A percentile compares a stretch with the other conserved stretches of the same genome.
phyloP scores from a whole-genome alignment of 352 stramenopile genomes.

The Pythium folliculosum region DNA sequence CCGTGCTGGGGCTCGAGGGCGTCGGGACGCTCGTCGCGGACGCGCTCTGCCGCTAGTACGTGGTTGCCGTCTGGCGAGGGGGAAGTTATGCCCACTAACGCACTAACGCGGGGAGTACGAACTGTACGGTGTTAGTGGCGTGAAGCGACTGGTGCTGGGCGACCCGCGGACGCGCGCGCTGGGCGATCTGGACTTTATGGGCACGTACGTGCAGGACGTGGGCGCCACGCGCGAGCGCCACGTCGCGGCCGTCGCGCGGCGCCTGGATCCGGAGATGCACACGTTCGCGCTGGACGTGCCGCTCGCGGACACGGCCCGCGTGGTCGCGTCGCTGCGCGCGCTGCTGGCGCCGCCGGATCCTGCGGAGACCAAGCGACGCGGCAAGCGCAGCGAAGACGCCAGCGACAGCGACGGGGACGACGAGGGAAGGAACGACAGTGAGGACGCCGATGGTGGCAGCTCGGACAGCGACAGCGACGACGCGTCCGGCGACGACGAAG shows the following conservation, averaged over 20 bases:
- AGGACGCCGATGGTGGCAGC: background rate
- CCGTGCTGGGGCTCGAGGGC: constrained; percentile 49
- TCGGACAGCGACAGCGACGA: background rate
- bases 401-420: constrained; percentile 2
- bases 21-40: constrained; percentile 44
- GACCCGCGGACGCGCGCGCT: constrained; percentile 31
- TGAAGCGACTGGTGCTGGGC: constrained; percentile 39
- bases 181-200: constrained; percentile 42
- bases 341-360: background rate
- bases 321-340: constrained; percentile 23
- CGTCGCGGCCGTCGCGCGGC: constrained; percentile 26
- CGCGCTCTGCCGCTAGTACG: constrained; percentile 46
- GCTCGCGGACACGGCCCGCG: constrained; percentile 4
- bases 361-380: background rate
- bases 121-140: no score
- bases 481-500: background rate
- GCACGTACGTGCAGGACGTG: constrained; percentile 36
- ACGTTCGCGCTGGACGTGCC: constrained; percentile 26
- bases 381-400: background rate
- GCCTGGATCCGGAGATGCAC: constrained; percentile 39
- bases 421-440: background rate
- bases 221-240: constrained; percentile 35
- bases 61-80: no score
- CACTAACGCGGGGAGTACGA: no score
- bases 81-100: no score